Base-by-base conservation (phyloP, 768 basidiomycete species). In the Rhodocollybia butyracea region DNA sequence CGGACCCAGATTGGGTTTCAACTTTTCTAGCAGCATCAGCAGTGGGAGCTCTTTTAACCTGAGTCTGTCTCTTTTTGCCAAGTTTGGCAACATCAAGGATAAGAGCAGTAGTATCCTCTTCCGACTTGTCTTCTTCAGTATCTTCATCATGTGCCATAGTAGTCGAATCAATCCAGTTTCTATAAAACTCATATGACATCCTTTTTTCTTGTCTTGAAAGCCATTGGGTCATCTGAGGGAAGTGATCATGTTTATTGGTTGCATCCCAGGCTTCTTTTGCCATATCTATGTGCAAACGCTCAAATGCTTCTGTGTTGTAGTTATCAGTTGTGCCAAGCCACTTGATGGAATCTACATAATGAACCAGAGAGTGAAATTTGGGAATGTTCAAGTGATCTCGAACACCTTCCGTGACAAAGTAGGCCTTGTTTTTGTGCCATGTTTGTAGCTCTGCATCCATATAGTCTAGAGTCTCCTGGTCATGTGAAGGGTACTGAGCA, bases 381-480 rank as follows among this genome's bases (percentile, higher is more conserved):
- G 70, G 69, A 17, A 75, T 68, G 29, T 72, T 66, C 51, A 75
- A 73, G 30, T 70, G 46, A 2, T 63, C 46, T 1, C 64, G 62
- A 10, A 68, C 57, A 7, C 54, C 61, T 1, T 58, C 42, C 0
- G 62, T 56, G 12, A 67, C 26, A 41, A 73, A 70, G 7, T 68
- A 51, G 5, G 61, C 39, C 48, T 68, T 70, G 41, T 67, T 40
- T 17, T 51, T 15, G 46, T 73, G 65, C 46, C 70, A 74, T 0
- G 21, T 32, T 3, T 61, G 26, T 3, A 68, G 56, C 2, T 63
- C 47, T 2, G 54, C 42, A 5, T 63, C 21, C 6, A 74, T n/a
- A 1, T 42, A 40, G 4, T 26, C 27, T 0, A 71, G 51, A 0
- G 63, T 63, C 10, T 41, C 51, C 10, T 46, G 42, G 2, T 61